Evolutionary conservation across 805 yeast species (phyloP).

Genomic region (Lachancea nothofagi): DNA sequence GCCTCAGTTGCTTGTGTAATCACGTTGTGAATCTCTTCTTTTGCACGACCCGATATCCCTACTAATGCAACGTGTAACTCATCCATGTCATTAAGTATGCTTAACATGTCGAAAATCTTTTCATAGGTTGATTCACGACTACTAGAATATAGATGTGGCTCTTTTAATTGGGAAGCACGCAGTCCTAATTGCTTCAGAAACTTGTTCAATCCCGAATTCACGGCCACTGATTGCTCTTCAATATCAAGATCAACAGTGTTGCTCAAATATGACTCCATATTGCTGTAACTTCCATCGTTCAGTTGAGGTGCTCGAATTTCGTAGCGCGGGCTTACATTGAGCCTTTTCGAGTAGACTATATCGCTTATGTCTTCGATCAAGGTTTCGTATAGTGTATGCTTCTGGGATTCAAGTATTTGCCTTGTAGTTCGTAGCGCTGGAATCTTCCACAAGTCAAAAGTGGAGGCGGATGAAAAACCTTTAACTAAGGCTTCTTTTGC

Average conservation of each 20-base stretch:
- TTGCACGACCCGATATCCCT: constrained; percentile 47
- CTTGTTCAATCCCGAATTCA: constrained; percentile 33
- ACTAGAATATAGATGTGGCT: constrained; percentile 4
- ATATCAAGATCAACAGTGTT: constrained; percentile 56
- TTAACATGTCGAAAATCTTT: constrained; percentile 42
- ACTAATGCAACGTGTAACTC: constrained; percentile 54
- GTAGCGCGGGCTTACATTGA: constrained; percentile 16
- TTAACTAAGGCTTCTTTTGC: constrained; percentile 52
- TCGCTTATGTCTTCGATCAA: constrained; percentile 71
- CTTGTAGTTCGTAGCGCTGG: constrained; percentile 48
- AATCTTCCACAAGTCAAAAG: constrained; percentile 52
- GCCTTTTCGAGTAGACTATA: constrained; percentile 55
- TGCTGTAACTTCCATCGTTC: constrained; percentile 31
- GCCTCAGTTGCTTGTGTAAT: constrained; percentile 61
- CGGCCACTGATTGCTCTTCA: constrained; percentile 41
- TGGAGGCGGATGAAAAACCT: constrained; percentile 43
- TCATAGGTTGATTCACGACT: constrained; percentile 32
- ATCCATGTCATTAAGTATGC: constrained; percentile 54
- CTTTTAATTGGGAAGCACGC: constrained; percentile 1
- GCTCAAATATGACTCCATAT: constrained; percentile 49
- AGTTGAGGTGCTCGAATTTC: constrained; percentile 20
- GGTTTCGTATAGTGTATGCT: constrained; percentile 58
- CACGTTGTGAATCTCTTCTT: constrained; percentile 58
- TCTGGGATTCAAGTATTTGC: constrained; percentile 49
- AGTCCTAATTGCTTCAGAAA: constrained; percentile 32